Conservation (phyloP, 495 filamentous ascomycete species). For the Trichoderma erinaceum region DNA sequence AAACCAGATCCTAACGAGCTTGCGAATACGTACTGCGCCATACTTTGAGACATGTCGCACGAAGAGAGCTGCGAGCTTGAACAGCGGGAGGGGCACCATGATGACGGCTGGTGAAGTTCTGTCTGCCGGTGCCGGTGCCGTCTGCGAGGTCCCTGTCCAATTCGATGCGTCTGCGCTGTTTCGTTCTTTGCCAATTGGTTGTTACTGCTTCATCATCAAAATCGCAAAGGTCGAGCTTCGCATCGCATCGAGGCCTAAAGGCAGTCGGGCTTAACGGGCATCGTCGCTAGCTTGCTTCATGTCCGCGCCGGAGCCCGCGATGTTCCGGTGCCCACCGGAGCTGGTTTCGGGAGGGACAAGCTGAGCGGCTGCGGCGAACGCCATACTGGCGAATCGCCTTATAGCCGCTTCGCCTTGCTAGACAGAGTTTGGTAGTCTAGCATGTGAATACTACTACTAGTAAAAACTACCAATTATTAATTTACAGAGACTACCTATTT, state of each 20-base stretch:
- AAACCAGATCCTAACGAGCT: constrained; percentile 2
- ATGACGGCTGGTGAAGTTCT: constrained; percentile 14
- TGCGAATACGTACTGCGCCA: constrained; percentile 43
- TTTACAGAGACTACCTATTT: too few species aligned
- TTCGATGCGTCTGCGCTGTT: not conserved
- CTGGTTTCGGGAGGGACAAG: not conserved
- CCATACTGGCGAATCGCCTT: too few species aligned
- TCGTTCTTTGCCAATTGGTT: not conserved
- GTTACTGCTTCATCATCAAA: not conserved
- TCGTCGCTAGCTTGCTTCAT: not conserved
- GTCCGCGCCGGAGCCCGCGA: constrained; percentile 10
- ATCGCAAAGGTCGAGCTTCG: not conserved
- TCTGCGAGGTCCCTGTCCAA: constrained; percentile 5
- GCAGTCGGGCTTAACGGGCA: not conserved
- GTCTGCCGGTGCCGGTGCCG: not conserved
- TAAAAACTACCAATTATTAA: too few species aligned
- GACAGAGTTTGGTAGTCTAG: too few species aligned
- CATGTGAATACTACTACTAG: too few species aligned
- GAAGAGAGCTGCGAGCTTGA: constrained; percentile 44
- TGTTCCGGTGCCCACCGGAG: constrained; percentile 6
- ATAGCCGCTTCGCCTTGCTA: not conserved
- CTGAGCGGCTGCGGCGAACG: not conserved
- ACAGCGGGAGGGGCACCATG: constrained; percentile 48
- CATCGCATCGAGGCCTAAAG: not conserved
- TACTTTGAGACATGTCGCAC: constrained; percentile 54